A percentile compares a stretch with the other conserved stretches of the same genome.
These are phyloP conservation scores for Saccharomyces hybrid DNA, from an alignment of 1,139 yeast genomes.

Conservation along the genomic window DNA sequence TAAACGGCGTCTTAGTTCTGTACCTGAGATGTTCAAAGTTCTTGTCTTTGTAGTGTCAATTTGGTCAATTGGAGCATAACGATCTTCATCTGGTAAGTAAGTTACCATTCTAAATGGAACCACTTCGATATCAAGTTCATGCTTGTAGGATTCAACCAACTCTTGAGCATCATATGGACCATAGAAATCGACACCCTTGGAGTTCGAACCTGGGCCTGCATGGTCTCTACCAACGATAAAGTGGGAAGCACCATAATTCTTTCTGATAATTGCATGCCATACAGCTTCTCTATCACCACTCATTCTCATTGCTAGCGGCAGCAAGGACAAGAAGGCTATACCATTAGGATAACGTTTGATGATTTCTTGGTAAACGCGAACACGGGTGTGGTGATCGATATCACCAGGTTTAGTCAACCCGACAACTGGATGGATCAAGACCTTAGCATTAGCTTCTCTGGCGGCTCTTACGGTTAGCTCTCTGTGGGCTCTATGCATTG, in stretches of 20 bases:
- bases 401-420: constrained; percentile 97
- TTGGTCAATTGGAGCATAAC: constrained; percentile 92
- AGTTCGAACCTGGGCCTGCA: constrained; percentile 95
- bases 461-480: constrained; percentile 96
- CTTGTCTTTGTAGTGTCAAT: constrained; percentile 64
- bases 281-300: constrained; percentile 98
- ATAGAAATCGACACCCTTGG: constrained; percentile 87
- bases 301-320: constrained; percentile 98
- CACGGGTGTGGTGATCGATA: constrained; percentile 95
- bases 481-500: constrained; percentile 97
- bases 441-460: constrained; percentile 64
- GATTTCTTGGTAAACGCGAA: constrained; percentile 87
- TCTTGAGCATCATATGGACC: constrained; percentile 98
- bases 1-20: constrained; percentile 83
- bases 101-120: constrained; percentile 98
- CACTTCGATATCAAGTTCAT: constrained; percentile 78
- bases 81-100: constrained; percentile 88
- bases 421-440: constrained; percentile 92
- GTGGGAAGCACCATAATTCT: constrained; percentile 94
- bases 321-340: constrained; percentile 77
- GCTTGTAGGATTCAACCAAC: constrained; percentile 64
- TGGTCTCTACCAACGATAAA: constrained; percentile 97
- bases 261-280: constrained; percentile 96
- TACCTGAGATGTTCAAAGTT: constrained; percentile 90
- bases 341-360: constrained; percentile 90